Percentiles rank a stretch among this genome's conserved stretches.
These are phyloP conservation scores for Myriangium duriaei DNA, from an alignment of 2,329 filamentous ascomycete species.

Conservation along the genomic window DNA sequence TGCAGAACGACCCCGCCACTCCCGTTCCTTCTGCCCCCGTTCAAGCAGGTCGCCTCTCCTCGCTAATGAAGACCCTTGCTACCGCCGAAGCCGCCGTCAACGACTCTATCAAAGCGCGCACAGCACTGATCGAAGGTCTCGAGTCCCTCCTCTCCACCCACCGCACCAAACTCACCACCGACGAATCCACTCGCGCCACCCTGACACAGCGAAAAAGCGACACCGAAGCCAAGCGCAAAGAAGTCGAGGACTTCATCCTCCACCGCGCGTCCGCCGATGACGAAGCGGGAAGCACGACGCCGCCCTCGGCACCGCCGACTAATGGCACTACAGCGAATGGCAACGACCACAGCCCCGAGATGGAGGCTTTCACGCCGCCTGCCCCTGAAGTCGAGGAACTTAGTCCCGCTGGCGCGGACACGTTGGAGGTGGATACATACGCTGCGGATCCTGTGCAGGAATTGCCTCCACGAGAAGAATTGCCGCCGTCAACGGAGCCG, in stretches of 20 bases:
- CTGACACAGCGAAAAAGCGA: conserved; percentile 54
- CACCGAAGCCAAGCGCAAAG: conserved; percentile 71
- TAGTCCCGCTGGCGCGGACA: conserved; percentile 34
- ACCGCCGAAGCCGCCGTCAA: conserved; percentile 80
- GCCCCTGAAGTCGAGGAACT: conserved; percentile 76
- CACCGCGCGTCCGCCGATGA: conserved; percentile 50
- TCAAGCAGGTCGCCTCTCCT: conserved; percentile 77
- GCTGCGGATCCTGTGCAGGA: conserved; percentile 15
- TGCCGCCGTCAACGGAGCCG: conserved; percentile 19
- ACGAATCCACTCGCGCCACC: conserved; percentile 53
- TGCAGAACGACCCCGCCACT: conserved; percentile 59
- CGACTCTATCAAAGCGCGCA: conserved; percentile 77
- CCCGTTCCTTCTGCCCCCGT: conserved; percentile 71
- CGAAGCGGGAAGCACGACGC: neutral
- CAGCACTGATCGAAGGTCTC: conserved; percentile 62
- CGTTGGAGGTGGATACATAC: conserved; percentile 12
- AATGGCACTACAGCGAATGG: neutral
- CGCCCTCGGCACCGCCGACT: conserved; percentile 17
- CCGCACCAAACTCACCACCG: conserved; percentile 53
- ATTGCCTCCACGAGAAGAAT: conserved; percentile 18
- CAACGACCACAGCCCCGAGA: conserved; percentile 25
- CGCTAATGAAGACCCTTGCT: conserved; percentile 77
- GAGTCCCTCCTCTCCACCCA: conserved; percentile 72
- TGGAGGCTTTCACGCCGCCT: conserved; percentile 43
- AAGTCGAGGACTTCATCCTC: conserved; percentile 88